These are phyloP conservation scores for Lignosus rhinocerotis DNA, from an alignment of 1,284 basidiomycete species.

Conservation along the genomic window DNA sequence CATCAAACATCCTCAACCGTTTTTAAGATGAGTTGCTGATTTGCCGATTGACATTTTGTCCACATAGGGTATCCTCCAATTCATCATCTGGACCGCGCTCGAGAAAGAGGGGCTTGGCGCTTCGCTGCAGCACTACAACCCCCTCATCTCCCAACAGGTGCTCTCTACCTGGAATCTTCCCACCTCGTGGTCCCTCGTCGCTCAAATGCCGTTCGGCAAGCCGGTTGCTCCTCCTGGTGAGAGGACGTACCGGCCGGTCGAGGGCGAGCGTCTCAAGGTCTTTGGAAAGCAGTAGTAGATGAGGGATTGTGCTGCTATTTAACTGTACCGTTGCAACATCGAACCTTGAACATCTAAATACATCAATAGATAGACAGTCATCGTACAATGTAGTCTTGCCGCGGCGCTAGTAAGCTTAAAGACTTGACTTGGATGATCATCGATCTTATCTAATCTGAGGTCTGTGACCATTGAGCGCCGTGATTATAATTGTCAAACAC, in stretches of 20 bases:
- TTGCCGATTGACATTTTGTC: background rate
- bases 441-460: background rate
- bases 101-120: conserved; percentile 30
- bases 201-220: conserved; percentile 28
- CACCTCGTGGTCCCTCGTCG: conserved; percentile 25
- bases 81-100: conserved; percentile 29
- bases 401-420: background rate
- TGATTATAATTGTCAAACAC: background rate
- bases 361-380: background rate
- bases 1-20: background rate
- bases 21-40: background rate
- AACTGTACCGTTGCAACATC: background rate
- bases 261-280: conserved; percentile 28
- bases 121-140: conserved; percentile 31
- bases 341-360: background rate
- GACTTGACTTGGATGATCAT: background rate
- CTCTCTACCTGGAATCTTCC: conserved; percentile 26
- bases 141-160: conserved; percentile 26
- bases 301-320: background rate
- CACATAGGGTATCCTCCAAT: conserved; percentile 26
- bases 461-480: background rate
- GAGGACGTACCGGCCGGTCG: conserved; percentile 25
- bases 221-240: conserved; percentile 23
- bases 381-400: background rate
- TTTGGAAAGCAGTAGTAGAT: conserved; percentile 22